phyloP scores from a whole-genome alignment of 2,329 filamentous ascomycete genomes.

The Penicillium capsulatum region DNA sequence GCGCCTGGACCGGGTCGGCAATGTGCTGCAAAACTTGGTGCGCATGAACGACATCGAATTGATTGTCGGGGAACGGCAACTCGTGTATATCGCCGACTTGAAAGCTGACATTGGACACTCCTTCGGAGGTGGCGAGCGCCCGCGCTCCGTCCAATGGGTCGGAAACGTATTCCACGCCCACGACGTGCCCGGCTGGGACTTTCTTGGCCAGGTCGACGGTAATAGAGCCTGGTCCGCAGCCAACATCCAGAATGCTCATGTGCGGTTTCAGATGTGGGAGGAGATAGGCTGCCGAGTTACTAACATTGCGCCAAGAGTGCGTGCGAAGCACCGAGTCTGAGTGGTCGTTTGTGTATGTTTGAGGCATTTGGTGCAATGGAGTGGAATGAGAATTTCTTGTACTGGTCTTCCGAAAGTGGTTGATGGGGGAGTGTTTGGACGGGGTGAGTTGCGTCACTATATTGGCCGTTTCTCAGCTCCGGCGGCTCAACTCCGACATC shows the following conservation, averaged over 20 bases:
- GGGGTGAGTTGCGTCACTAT: no score
- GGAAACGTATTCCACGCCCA: slow-evolving; percentile 33
- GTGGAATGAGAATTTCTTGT: no score
- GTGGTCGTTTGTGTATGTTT: slow-evolving; percentile 40
- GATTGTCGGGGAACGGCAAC: slow-evolving; percentile 40
- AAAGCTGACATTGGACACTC: slow-evolving; percentile 36
- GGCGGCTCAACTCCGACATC: no score
- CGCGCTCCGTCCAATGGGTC: slow-evolving; percentile 36
- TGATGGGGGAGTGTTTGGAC: no score
- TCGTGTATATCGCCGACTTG: slow-evolving; percentile 41
- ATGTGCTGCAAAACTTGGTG: slow-evolving; percentile 59
- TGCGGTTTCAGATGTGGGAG: slow-evolving; percentile 34
- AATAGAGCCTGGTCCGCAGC: slow-evolving; percentile 46
- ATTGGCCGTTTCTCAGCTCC: no score
- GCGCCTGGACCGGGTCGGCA: slow-evolving; percentile 46
- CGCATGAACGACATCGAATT: slow-evolving; percentile 58
- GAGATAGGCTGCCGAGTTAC: slow-evolving; percentile 40
- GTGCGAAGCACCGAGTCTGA: slow-evolving; percentile 34
- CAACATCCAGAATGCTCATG: slow-evolving; percentile 43
- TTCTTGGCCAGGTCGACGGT: slow-evolving; percentile 38
- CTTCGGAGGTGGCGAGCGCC: slow-evolving; percentile 24
- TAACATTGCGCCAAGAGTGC: slow-evolving; percentile 34
- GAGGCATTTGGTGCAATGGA: no score
- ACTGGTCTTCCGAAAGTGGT: no score
- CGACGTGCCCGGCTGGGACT: slow-evolving; percentile 38